These are phyloP conservation scores for Phytopythium boreale DNA, from an alignment of 352 stramenopile genomes.

Conservation along the genomic window DNA sequence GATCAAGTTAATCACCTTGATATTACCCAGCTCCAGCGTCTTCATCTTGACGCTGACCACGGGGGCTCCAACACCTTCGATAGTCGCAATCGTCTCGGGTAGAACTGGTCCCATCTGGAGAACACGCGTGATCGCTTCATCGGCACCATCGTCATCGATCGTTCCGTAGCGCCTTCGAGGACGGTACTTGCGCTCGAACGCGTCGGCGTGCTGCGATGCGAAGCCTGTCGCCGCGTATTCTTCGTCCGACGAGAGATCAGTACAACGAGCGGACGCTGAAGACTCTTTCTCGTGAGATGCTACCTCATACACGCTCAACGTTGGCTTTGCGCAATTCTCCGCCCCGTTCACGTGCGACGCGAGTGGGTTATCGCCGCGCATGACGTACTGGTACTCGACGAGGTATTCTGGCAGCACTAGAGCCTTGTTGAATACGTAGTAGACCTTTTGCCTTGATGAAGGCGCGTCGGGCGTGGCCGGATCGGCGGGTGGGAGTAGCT, in stretches of 20 bases:
- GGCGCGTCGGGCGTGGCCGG: not conserved
- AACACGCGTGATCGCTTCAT: slow-evolving; percentile 27
- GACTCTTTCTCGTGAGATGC: not conserved
- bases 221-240: not conserved
- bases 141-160: slow-evolving; percentile 13
- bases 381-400: slow-evolving; percentile 76
- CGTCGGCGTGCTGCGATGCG: slow-evolving; percentile 24
- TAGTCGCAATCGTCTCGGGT: not conserved
- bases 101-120: slow-evolving; percentile 46
- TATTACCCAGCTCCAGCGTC: slow-evolving; percentile 9
- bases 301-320: not conserved
- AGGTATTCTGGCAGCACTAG: slow-evolving; percentile 85
- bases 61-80: not conserved
- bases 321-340: not conserved
- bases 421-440: slow-evolving; percentile 78
- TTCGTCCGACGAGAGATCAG: not conserved
- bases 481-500: slow-evolving; percentile 19
- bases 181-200: slow-evolving; percentile 66
- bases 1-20: slow-evolving; percentile 53
- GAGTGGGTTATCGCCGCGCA: not conserved
- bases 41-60: slow-evolving; percentile 11
- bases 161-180: slow-evolving; percentile 19
- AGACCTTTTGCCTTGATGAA: slow-evolving; percentile 53
- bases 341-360: not conserved
- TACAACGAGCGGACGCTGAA: not conserved